Evolutionary conservation across 495 filamentous ascomycete species (phyloP).

Genomic region (Neurospora tetrasperma): DNA sequence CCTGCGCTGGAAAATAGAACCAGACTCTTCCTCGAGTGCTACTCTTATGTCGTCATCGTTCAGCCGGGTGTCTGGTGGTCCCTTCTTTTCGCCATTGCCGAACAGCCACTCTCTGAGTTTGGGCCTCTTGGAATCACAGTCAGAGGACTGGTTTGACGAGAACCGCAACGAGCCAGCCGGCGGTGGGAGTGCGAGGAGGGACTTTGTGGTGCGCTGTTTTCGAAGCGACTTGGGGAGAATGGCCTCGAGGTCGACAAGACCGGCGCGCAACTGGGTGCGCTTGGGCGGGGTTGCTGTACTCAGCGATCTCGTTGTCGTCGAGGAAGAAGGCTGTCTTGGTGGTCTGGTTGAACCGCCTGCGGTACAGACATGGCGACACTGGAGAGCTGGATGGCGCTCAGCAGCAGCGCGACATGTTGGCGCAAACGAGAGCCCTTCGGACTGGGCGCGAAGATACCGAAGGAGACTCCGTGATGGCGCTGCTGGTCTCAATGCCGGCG

Average conservation of each 20-base stretch:
- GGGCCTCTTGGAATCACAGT: conserved; percentile 27
- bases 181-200: not conserved
- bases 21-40: conserved; percentile 36
- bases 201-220: conserved; percentile 6
- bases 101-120: conserved; percentile 49
- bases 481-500: conserved; percentile 25
- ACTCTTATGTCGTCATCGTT: conserved; percentile 45
- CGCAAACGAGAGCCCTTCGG: conserved; percentile 40
- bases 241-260: conserved; percentile 34
- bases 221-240: conserved; percentile 27
- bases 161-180: conserved; percentile 22
- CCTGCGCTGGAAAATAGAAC: conserved; percentile 50
- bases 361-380: conserved; percentile 18
- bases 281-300: conserved; percentile 12
- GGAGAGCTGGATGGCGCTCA: not conserved
- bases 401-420: conserved; percentile 11
- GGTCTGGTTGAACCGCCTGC: not conserved
- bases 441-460: conserved; percentile 51
- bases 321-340: conserved; percentile 7
- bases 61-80: conserved; percentile 15
- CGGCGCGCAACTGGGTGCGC: conserved; percentile 29
- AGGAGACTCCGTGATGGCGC: conserved; percentile 54
- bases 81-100: conserved; percentile 27
- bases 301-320: conserved; percentile 3
- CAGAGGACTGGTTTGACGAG: conserved; percentile 15